These are phyloP conservation scores for Amborella trichopoda DNA, from an alignment of 164 flowering plant genomes.

Conservation along the genomic window DNA sequence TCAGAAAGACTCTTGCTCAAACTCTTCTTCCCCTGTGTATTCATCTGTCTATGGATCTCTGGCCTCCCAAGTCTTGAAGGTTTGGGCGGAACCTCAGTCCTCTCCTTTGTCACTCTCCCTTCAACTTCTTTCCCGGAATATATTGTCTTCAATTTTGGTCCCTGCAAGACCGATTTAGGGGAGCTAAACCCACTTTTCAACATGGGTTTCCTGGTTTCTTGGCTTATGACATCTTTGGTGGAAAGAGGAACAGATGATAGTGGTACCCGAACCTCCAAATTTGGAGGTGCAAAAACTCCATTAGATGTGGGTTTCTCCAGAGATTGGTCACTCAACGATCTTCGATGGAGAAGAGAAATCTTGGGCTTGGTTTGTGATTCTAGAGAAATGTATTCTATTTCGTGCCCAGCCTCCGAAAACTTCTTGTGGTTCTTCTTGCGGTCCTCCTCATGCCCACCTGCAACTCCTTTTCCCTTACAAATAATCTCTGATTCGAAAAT, in stretches of 20 bases:
- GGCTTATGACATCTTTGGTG: too few relatives aligned
- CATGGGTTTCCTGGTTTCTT: slow-evolving; percentile 12
- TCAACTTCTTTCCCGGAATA: slow-evolving; percentile 28
- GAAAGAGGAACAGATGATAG: slow-evolving; percentile 20
- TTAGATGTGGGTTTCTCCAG: slow-evolving; percentile 5
- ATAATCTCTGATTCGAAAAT: too few relatives aligned
- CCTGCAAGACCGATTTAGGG: slow-evolving; percentile 18
- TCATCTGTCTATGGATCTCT: too few relatives aligned
- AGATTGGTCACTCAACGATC: too few relatives aligned
- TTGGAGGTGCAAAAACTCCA: neutral
- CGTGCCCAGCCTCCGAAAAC: too few relatives aligned
- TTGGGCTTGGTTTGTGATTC: neutral
- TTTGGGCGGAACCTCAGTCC: neutral
- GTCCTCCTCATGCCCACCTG: too few relatives aligned
- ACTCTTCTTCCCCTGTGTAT: slow-evolving; percentile 8
- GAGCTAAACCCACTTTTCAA: slow-evolving; percentile 9
- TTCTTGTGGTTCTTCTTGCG: too few relatives aligned
- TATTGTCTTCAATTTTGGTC: slow-evolving; percentile 23
- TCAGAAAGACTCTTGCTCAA: slow-evolving; percentile 54
- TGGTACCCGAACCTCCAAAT: slow-evolving; percentile 6
- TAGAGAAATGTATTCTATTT: too few relatives aligned
- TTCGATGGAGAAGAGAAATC: slow-evolving; percentile 3
- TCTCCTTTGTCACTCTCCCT: neutral
- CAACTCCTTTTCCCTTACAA: too few relatives aligned
- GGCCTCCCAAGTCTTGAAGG: too few relatives aligned